Conservation (phyloP, 768 basidiomycete genomes). For the Asterophora parasitica region DNA sequence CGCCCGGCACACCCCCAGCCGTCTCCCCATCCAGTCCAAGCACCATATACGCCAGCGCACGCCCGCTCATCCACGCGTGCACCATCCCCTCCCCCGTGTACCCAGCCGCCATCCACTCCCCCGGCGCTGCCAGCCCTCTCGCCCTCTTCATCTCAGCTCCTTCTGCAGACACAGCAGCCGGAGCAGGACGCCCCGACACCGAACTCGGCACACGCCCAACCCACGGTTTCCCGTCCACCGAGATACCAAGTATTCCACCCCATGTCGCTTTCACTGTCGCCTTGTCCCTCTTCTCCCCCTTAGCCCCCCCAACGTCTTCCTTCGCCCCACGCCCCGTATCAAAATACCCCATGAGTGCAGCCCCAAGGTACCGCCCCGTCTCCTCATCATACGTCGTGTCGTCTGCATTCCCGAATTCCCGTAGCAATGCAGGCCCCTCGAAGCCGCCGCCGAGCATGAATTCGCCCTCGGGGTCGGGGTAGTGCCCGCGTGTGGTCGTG, state of each 20-base stretch:
- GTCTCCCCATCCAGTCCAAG: constrained; percentile 30
- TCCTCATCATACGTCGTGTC: constrained; percentile 27
- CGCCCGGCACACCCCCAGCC: neutral
- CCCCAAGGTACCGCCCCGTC: constrained; percentile 27
- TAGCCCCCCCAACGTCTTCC: constrained; percentile 11
- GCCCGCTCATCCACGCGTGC: constrained; percentile 60
- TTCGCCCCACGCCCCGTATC: constrained; percentile 11
- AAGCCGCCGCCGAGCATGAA: constrained; percentile 70
- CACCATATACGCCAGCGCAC: constrained; percentile 58
- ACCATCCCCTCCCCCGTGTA: constrained; percentile 75
- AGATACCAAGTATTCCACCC: constrained; percentile 62
- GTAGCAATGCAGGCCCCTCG: constrained; percentile 27
- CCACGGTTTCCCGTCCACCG: constrained; percentile 63
- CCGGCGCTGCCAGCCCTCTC: constrained; percentile 30
- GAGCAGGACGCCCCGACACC: constrained; percentile 37
- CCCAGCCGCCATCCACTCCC: constrained; percentile 71
- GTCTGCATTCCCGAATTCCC: constrained; percentile 34
- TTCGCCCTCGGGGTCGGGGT: constrained; percentile 33
- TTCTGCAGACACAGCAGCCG: constrained; percentile 2
- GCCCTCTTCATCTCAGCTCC: neutral
- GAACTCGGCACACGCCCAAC: constrained; percentile 55
- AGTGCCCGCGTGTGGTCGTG: constrained; percentile 3
- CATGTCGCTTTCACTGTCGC: constrained; percentile 49
- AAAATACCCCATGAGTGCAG: constrained; percentile 51
- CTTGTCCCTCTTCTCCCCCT: constrained; percentile 31